phyloP scores from a whole-genome alignment of 2,329 filamentous ascomycete species.

The Claviceps sp. region DNA sequence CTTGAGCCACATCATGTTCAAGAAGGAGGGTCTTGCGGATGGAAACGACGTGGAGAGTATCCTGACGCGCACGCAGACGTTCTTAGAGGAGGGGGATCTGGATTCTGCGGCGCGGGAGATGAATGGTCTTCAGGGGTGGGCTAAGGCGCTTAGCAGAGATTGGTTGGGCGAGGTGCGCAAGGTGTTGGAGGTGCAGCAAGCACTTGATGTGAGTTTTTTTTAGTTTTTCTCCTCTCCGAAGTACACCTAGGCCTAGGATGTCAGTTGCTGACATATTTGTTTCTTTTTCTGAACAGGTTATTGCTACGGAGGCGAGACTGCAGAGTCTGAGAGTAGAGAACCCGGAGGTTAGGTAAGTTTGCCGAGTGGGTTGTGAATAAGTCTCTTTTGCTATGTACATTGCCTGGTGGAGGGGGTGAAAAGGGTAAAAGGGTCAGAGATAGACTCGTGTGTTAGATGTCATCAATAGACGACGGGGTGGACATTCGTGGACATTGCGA shows the following conservation, averaged over 20 bases:
- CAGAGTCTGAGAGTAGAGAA: conserved; percentile 70
- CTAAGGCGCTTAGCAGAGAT: conserved; percentile 85
- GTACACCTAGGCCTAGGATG: too few species aligned
- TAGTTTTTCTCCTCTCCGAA: too few species aligned
- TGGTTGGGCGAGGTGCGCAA: conserved; percentile 86
- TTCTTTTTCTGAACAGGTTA: conserved; percentile 45
- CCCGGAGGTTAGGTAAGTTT: not conserved
- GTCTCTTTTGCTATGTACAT: conserved; percentile 24
- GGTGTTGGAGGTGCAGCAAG: conserved; percentile 90
- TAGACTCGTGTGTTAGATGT: not conserved
- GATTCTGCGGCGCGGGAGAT: conserved; percentile 89
- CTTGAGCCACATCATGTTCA: conserved; percentile 90
- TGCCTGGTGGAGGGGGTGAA: conserved; percentile 14
- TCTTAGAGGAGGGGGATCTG: conserved; percentile 84
- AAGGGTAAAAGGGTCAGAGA: conserved; percentile 3
- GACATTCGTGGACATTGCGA: not conserved
- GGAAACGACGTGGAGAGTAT: conserved; percentile 91
- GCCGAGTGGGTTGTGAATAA: conserved; percentile 24
- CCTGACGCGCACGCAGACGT: conserved; percentile 74
- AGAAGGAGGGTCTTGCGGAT: conserved; percentile 73
- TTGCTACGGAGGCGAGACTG: conserved; percentile 78
- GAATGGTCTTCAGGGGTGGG: conserved; percentile 87
- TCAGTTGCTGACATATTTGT: not conserved
- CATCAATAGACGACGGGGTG: not conserved
- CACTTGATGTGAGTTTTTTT: conserved; percentile 64